Conservation (phyloP, 805 yeast genomes). For the Blastobotrys americana region DNA sequence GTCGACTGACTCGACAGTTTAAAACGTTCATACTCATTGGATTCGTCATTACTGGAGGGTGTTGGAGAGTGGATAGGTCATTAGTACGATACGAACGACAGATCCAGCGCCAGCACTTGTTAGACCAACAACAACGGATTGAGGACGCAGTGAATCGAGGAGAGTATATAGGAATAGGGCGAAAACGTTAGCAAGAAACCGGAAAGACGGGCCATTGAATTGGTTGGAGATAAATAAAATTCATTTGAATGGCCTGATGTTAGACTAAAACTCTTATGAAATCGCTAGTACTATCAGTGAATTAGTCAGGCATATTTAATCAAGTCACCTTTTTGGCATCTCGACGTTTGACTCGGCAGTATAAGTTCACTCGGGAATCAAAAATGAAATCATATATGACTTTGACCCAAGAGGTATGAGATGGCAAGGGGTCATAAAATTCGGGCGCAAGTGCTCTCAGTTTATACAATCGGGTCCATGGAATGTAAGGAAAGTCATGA, state of each 20-base stretch:
- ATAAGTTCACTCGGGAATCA: slow-evolving; percentile 60
- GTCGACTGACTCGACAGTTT: slow-evolving; percentile 18
- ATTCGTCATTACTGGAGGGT: slow-evolving; percentile 11
- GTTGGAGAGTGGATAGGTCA: slow-evolving; percentile 16
- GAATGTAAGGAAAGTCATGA: slow-evolving; percentile 90
- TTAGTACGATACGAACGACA: slow-evolving; percentile 17
- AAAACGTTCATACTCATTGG: slow-evolving; percentile 18
- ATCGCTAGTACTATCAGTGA: too few relatives aligned
- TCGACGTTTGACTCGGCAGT: slow-evolving; percentile 70
- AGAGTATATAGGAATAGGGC: slow-evolving; percentile 12
- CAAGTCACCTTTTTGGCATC: too few relatives aligned
- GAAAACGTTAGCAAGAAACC: background rate
- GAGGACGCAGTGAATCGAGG: slow-evolving; percentile 20
- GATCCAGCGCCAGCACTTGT: slow-evolving; percentile 11
- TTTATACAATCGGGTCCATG: slow-evolving; percentile 74
- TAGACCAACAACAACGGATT: slow-evolving; percentile 13
- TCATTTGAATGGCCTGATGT: too few relatives aligned
- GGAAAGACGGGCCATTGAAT: too few relatives aligned
- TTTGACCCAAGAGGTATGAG: slow-evolving; percentile 69
- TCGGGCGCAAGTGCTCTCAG: slow-evolving; percentile 65
- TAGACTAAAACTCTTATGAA: too few relatives aligned
- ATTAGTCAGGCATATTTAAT: too few relatives aligned
- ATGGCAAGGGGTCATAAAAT: slow-evolving; percentile 74
- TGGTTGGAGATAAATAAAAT: too few relatives aligned
- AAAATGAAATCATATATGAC: slow-evolving; percentile 66